A percentile compares a stretch with the other conserved stretches of the same genome.
Evolutionary conservation across 192 early-diverging fungal species (phyloP).

Genomic region (Phycomyces nitens): DNA sequence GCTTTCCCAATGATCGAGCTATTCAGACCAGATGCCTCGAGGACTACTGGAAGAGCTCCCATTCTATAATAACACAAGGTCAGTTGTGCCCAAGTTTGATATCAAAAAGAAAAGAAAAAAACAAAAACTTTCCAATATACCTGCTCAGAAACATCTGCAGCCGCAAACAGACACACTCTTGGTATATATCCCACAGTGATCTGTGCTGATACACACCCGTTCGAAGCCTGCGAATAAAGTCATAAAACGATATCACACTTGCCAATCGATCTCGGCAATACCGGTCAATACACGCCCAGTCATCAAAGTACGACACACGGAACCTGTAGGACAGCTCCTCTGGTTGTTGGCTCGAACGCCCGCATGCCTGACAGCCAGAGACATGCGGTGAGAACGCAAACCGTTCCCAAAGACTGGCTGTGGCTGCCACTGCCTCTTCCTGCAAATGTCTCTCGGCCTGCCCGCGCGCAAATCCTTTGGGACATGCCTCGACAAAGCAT

Average conservation of each 20-base stretch:
- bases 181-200: slow-evolving; percentile 74
- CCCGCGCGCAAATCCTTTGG: slow-evolving; percentile 41
- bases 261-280: slow-evolving; percentile 88
- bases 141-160: slow-evolving; percentile 75
- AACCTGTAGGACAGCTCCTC: slow-evolving; percentile 53
- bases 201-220: slow-evolving; percentile 76
- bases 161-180: slow-evolving; percentile 75
- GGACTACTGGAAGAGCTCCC: slow-evolving; percentile 16
- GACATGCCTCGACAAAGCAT: slow-evolving; percentile 81
- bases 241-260: slow-evolving; percentile 87
- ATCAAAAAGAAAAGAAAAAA: background rate
- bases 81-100: background rate
- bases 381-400: slow-evolving; percentile 31
- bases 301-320: slow-evolving; percentile 63
- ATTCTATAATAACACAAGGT: slow-evolving; percentile 9
- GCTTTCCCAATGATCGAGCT: slow-evolving; percentile 1
- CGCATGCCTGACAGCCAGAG: slow-evolving; percentile 49
- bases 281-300: slow-evolving; percentile 76
- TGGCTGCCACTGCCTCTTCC: slow-evolving; percentile 36
- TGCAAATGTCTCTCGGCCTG: slow-evolving; percentile 38
- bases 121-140: slow-evolving; percentile 1
- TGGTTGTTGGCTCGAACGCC: slow-evolving; percentile 16
- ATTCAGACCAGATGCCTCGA: slow-evolving; percentile 6
- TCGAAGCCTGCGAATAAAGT: slow-evolving; percentile 81
- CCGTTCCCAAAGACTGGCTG: slow-evolving; percentile 45